Evolutionary conservation across 768 basidiomycete genomes (phyloP).

Genomic region (Tricholoma furcatifolium): DNA sequence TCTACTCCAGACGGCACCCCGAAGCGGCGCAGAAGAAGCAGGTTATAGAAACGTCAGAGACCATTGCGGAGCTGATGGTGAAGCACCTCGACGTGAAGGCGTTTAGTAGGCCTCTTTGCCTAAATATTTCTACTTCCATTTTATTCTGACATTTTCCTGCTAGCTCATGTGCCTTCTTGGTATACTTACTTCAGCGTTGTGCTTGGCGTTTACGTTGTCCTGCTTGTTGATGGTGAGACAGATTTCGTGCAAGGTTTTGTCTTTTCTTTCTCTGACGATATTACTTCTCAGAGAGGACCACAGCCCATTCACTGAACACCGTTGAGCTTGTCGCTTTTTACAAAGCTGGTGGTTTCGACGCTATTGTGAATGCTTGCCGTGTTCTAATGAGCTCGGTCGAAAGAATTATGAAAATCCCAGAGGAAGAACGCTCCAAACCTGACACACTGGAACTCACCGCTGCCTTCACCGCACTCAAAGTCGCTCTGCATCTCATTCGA

Average conservation of each 20-base stretch:
- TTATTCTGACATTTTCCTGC: neutral
- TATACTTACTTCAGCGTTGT: constrained; percentile 50
- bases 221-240: constrained; percentile 47
- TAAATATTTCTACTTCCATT: neutral
- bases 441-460: constrained; percentile 68
- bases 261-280: constrained; percentile 11
- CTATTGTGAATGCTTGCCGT: constrained; percentile 57
- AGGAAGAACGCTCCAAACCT: constrained; percentile 55
- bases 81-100: constrained; percentile 59
- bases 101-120: constrained; percentile 46
- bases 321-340: constrained; percentile 77
- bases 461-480: constrained; percentile 79
- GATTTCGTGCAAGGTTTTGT: constrained; percentile 5
- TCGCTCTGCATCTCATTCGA: constrained; percentile 73
- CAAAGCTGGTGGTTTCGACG: constrained; percentile 66
- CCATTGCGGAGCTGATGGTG: constrained; percentile 72
- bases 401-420: constrained; percentile 42
- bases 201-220: constrained; percentile 41
- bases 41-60: constrained; percentile 63
- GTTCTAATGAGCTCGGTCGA: constrained; percentile 59
- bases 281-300: constrained; percentile 61
- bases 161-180: constrained; percentile 31
- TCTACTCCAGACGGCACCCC: constrained; percentile 76
- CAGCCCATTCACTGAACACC: constrained; percentile 75
- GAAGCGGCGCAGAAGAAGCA: constrained; percentile 78